A percentile compares a stretch with the other conserved stretches of the same genome.
Evolutionary conservation across 345 rosid genomes (phyloP).

Genomic region (Microcos paniculata): DNA sequence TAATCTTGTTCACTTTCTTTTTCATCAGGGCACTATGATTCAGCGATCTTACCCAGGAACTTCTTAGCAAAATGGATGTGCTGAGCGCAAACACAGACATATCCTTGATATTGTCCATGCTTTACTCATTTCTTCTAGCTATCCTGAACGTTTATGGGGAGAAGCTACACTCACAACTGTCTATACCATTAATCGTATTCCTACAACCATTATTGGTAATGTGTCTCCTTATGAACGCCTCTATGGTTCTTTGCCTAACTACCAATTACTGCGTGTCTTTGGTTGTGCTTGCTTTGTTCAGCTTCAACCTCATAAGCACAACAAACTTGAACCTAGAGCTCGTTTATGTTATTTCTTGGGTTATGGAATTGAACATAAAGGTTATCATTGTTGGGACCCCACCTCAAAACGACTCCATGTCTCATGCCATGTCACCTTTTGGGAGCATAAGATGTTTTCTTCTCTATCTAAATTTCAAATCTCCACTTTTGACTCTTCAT

Average conservation of each 20-base stretch:
- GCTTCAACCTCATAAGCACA: neutral
- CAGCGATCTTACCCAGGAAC: neutral
- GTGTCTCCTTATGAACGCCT: neutral
- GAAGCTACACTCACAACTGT: conserved; percentile 3
- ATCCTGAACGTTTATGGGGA: conserved; percentile 2
- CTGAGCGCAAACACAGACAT: neutral
- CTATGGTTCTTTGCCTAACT: neutral
- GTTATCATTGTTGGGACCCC: neutral
- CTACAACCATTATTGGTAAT: neutral
- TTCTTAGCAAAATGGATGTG: conserved; percentile 5
- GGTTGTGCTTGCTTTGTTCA: neutral
- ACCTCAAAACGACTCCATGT: neutral
- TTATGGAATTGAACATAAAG: neutral
- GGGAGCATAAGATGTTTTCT: neutral
- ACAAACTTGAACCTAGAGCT: neutral
- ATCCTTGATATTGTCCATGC: neutral
- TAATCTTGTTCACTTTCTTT: neutral
- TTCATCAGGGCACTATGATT: neutral
- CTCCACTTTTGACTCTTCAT: neutral
- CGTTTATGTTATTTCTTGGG: neutral
- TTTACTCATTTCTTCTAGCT: neutral
- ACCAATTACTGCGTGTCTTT: neutral
- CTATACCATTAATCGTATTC: neutral
- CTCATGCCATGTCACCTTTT: no score
- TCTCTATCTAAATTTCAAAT: neutral